Conservation (phyloP, 2,329 filamentous ascomycete genomes). For the Sclerotinia borealis region DNA sequence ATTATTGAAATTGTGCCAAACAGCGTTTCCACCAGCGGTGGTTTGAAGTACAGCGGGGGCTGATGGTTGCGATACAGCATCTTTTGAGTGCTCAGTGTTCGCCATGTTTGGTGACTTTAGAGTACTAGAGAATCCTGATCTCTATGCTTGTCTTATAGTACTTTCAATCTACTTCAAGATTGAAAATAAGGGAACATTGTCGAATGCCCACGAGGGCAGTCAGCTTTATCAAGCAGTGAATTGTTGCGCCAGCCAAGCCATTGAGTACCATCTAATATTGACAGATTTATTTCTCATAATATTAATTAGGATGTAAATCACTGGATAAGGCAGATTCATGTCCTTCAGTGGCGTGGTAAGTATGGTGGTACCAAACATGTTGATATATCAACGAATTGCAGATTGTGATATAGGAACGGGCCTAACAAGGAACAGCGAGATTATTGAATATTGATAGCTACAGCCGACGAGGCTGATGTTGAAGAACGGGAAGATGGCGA, state of each 20-base stretch:
- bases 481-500: background rate
- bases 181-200: background rate
- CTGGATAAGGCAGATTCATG: background rate
- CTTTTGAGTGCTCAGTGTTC: background rate
- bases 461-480: background rate
- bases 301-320: background rate
- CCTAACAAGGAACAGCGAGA: background rate
- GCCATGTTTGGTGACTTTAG: background rate
- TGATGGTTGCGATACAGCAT: conserved; percentile 5
- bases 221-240: conserved; percentile 8
- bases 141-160: background rate
- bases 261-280: background rate
- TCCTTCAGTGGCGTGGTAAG: background rate
- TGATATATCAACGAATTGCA: conserved; percentile 4
- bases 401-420: background rate
- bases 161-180: background rate
- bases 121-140: background rate
- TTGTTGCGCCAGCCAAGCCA: background rate
- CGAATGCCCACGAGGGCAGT: background rate
- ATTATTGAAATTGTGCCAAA: conserved; percentile 74
- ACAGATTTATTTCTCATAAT: background rate
- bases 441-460: background rate
- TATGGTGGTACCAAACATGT: background rate
- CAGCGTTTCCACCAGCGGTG: conserved; percentile 60
- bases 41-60: conserved; percentile 13